These are phyloP conservation scores for Citrus sp. DNA, from an alignment of 345 rosid species.

Conservation along the genomic window DNA sequence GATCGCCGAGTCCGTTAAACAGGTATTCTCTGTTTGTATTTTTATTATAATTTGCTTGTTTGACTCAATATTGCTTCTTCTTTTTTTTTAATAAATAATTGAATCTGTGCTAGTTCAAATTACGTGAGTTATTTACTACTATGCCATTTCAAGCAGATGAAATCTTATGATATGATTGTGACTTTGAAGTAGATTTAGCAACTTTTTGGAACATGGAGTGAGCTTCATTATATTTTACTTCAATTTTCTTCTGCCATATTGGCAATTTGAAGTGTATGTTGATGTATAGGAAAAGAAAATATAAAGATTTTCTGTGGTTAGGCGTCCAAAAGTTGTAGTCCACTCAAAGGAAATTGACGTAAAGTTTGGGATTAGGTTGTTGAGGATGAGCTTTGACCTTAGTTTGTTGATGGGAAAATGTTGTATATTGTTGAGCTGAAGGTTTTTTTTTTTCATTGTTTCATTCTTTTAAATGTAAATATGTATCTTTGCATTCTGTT, in stretches of 20 bases:
- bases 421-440: not conserved
- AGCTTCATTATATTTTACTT: not conserved
- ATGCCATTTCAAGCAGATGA: not conserved
- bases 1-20: slow-evolving; percentile 93
- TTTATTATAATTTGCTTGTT: not conserved
- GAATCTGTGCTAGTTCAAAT: not conserved
- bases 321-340: not conserved
- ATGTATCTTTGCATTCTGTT: not conserved
- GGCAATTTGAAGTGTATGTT: not conserved
- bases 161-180: not conserved
- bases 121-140: not conserved
- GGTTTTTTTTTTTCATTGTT: not conserved
- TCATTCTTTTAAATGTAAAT: not conserved
- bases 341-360: not conserved
- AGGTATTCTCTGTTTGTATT: slow-evolving; percentile 32
- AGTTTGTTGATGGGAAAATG: not conserved
- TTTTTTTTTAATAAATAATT: too few species aligned
- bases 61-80: not conserved
- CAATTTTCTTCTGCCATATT: too few species aligned
- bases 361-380: not conserved
- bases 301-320: not conserved
- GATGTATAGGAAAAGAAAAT: not conserved
- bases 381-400: not conserved
- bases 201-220: not conserved
- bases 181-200: not conserved